These are phyloP conservation scores for Leccinum boreale DNA, from an alignment of 768 basidiomycete genomes.

Conservation along the genomic window DNA sequence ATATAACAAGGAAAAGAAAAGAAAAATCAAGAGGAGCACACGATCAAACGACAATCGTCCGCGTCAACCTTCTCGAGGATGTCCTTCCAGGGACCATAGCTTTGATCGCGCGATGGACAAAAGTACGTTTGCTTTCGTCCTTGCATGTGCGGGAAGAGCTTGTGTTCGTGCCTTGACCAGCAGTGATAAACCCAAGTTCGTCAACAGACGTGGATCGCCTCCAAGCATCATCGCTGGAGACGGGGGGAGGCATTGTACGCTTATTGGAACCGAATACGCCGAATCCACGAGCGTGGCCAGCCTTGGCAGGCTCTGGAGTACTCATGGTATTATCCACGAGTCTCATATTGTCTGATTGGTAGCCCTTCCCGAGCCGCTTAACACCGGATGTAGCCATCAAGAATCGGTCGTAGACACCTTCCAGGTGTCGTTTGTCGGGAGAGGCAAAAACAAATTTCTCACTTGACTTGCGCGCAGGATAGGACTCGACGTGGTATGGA, in stretches of 20 bases:
- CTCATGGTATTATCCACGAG: conserved; percentile 36
- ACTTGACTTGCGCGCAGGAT: conserved; percentile 46
- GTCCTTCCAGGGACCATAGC: conserved; percentile 70
- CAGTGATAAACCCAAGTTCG: conserved; percentile 58
- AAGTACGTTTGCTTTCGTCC: conserved; percentile 41
- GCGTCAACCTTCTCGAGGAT: conserved; percentile 48
- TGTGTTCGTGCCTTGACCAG: conserved; percentile 25
- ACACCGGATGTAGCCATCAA: conserved; percentile 80
- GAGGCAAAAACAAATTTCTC: conserved; percentile 43
- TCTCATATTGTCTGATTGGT: conserved; percentile 65
- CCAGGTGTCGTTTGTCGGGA: conserved; percentile 57
- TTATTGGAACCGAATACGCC: conserved; percentile 35
- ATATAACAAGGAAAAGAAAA: not conserved
- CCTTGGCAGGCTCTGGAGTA: conserved; percentile 19
- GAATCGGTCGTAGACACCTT: conserved; percentile 79
- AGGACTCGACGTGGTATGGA: conserved; percentile 62
- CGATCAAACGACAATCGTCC: conserved; percentile 28
- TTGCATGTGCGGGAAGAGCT: conserved; percentile 28
- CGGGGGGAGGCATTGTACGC: conserved; percentile 65
- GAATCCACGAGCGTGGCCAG: conserved; percentile 22
- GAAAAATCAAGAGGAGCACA: not conserved
- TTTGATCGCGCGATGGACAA: conserved; percentile 71
- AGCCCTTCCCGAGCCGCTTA: conserved; percentile 75
- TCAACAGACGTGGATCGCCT: conserved; percentile 51
- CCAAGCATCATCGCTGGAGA: conserved; percentile 61